These are phyloP conservation scores for Penicillium salamii DNA, from an alignment of 495 filamentous ascomycete genomes.

Conservation along the genomic window DNA sequence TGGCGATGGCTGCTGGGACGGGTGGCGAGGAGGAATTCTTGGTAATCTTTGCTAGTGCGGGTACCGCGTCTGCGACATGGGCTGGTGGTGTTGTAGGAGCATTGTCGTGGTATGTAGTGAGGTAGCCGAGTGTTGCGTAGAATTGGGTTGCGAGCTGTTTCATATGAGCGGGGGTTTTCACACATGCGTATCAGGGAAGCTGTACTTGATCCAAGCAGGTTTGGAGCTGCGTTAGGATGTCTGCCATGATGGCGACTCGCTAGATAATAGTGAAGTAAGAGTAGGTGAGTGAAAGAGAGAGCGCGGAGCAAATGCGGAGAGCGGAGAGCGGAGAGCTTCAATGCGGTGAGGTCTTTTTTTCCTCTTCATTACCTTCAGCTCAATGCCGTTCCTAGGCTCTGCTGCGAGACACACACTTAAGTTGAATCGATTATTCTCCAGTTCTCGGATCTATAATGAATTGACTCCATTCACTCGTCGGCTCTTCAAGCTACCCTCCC, in stretches of 20 bases:
- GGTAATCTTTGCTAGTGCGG: constrained; percentile 39
- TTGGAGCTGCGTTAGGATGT: constrained; percentile 90
- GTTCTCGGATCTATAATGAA: constrained; percentile 10
- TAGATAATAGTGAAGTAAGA: not conserved
- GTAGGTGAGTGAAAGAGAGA: constrained; percentile 6
- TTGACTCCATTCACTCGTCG: constrained; percentile 38
- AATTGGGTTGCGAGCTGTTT: constrained; percentile 82
- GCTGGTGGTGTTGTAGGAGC: constrained; percentile 59
- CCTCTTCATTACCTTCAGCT: constrained; percentile 11
- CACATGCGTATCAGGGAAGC: not conserved
- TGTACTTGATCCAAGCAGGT: constrained; percentile 86
- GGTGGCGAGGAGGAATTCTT: constrained; percentile 42
- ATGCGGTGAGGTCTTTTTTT: constrained; percentile 22
- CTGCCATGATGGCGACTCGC: constrained; percentile 61
- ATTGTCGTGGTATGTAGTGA: constrained; percentile 77
- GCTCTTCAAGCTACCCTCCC: constrained; percentile 36
- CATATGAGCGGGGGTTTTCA: constrained; percentile 5
- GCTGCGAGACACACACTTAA: constrained; percentile 5
- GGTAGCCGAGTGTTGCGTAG: constrained; percentile 79
- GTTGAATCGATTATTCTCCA: constrained; percentile 14
- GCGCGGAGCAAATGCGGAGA: constrained; percentile 27
- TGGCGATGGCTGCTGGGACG: constrained; percentile 36
- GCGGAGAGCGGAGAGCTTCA: constrained; percentile 32
- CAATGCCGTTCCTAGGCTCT: constrained; percentile 26
- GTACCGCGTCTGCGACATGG: constrained; percentile 52